Conservation (phyloP, 2,329 filamentous ascomycete genomes). For the Colletotrichum liaoningense region DNA sequence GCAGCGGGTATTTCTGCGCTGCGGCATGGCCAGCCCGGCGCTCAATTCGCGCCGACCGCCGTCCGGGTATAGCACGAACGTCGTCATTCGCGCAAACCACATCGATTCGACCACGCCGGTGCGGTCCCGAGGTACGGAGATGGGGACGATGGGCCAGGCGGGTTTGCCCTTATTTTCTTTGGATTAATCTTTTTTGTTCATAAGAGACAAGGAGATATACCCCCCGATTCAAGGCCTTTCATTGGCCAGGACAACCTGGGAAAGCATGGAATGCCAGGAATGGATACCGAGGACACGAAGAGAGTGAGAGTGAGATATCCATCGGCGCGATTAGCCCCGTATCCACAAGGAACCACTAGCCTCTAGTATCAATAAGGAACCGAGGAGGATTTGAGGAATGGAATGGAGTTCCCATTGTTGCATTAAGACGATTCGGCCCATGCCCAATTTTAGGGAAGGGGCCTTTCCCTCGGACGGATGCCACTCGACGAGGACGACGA, state of each 20-base stretch:
- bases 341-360: background rate
- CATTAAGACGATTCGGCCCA: background rate
- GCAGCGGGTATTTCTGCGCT: constrained; percentile 3
- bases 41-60: background rate
- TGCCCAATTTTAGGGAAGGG: background rate
- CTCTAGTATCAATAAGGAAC: background rate
- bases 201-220: background rate
- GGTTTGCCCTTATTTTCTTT: background rate
- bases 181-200: background rate
- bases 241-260: background rate
- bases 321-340: background rate
- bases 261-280: background rate
- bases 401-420: background rate
- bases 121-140: constrained; percentile 3
- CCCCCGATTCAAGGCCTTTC: background rate
- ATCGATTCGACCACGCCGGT: background rate
- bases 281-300: background rate
- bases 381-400: background rate
- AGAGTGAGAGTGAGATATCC: background rate
- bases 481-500: background rate
- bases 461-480: background rate
- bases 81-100: background rate
- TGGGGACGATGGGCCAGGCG: background rate
- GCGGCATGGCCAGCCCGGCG: background rate
- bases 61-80: background rate